A percentile compares a stretch with the other conserved stretches of the same genome.
These are phyloP conservation scores for Nigrospora sphaerica DNA, from an alignment of 2,329 filamentous ascomycete species.

Conservation along the genomic window DNA sequence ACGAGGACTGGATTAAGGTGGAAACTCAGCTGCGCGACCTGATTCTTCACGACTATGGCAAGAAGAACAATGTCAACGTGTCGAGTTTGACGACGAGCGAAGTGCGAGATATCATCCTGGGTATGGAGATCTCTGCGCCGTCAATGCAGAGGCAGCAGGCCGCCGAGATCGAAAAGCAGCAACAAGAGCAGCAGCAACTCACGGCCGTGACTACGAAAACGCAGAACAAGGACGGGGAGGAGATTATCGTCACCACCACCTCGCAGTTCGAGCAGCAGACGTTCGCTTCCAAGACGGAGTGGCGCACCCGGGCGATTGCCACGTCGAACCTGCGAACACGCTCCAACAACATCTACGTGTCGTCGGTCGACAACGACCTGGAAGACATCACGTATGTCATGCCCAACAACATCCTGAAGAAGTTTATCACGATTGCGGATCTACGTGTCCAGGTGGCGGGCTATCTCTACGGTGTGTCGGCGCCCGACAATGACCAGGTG, in stretches of 20 bases:
- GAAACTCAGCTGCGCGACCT: conserved; percentile 92
- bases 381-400: conserved; percentile 95
- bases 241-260: conserved; percentile 96
- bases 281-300: conserved; percentile 97
- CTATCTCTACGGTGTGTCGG: conserved; percentile 88
- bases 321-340: conserved; percentile 91
- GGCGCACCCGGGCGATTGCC: conserved; percentile 93
- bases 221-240: conserved; percentile 92
- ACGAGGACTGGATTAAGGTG: conserved; percentile 99
- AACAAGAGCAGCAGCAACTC: conserved; percentile 91
- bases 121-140: conserved; percentile 98
- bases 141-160: conserved; percentile 98
- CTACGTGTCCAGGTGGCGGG: conserved; percentile 93
- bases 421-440: conserved; percentile 96
- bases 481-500: conserved; percentile 89
- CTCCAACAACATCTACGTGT: conserved; percentile 98
- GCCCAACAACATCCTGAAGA: conserved; percentile 97
- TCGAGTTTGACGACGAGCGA: conserved; percentile 94
- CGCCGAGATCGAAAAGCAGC: conserved; percentile 97
- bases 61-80: conserved; percentile 99
- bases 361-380: conserved; percentile 84
- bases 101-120: conserved; percentile 95
- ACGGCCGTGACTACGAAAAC: conserved; percentile 98
- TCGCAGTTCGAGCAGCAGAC: conserved; percentile 97
- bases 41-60: conserved; percentile 96